phyloP scores from a whole-genome alignment of 2,329 filamentous ascomycete genomes.

The Reticulascus tulasneorum region DNA sequence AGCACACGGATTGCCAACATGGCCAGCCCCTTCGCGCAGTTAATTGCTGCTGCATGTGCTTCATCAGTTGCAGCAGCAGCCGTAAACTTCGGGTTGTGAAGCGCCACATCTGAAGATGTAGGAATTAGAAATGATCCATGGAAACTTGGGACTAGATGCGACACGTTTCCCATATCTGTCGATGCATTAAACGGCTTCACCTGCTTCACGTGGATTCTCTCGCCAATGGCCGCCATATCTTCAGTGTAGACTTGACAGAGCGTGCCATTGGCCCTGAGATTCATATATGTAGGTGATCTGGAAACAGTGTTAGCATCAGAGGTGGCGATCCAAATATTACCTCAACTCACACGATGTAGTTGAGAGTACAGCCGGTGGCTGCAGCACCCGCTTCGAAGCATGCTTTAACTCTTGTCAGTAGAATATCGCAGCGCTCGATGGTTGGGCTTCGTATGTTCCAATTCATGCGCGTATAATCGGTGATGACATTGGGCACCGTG shows the following conservation, averaged over 20 bases:
- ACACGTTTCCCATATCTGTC: constrained; percentile 50
- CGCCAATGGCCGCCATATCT: constrained; percentile 37
- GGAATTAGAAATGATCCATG: constrained; percentile 45
- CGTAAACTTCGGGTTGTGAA: constrained; percentile 38
- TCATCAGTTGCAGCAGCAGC: constrained; percentile 36
- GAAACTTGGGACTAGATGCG: constrained; percentile 40
- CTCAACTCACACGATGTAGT: constrained; percentile 30
- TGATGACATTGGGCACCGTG: constrained; percentile 34
- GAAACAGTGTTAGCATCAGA: not conserved
- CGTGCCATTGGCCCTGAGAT: constrained; percentile 40
- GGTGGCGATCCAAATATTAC: no score
- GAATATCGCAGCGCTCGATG: constrained; percentile 20
- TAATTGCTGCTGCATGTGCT: constrained; percentile 34
- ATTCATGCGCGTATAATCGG: constrained; percentile 32
- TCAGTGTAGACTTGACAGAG: constrained; percentile 39
- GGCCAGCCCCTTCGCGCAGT: constrained; percentile 42
- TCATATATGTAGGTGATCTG: constrained; percentile 36
- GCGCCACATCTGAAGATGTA: constrained; percentile 27
- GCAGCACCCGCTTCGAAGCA: constrained; percentile 32
- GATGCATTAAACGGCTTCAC: constrained; percentile 35
- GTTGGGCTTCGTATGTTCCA: constrained; percentile 34
- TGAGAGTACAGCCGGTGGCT: constrained; percentile 29
- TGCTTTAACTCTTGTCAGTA: constrained; percentile 26
- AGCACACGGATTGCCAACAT: constrained; percentile 28
- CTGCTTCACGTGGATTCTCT: constrained; percentile 28